Evolutionary conservation across 2,329 filamentous ascomycete species (phyloP), one percentile per base, ranked within the genome.

Genomic region (Cryphonectria carpinicola): DNA sequence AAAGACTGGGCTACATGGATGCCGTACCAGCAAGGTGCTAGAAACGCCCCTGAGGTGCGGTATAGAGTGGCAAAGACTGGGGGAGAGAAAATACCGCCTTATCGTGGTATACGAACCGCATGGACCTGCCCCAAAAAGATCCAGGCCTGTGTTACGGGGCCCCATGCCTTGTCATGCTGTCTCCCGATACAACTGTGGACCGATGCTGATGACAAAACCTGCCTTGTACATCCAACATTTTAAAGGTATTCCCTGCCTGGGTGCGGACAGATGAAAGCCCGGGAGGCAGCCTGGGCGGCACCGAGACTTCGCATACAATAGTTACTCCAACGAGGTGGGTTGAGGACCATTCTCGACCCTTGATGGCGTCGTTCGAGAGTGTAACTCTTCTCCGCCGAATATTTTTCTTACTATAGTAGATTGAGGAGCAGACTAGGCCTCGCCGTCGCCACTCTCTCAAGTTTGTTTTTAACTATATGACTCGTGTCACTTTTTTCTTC

Each of bases 71-170:
- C 63, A 49, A 65, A 65, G 17, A 58, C 25, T 32, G 8, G 8
- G 25, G 37, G 8, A 22, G 22, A 49, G 17, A 19, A 46, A 13
- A 46, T n/a, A n/a, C 46, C 41, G 39, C n/a, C 39, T 62, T 35
- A 46, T 28, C 25, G 19, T 65, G 8, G 35, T 61, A 61, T 39
- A 6, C 32, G 35, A 61, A 22, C 41, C 63, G 63, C 63, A 35
- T 49, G 43, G 25, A 65, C 63, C 28, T 65, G 43, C 63, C 63
- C 14, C 10, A 65, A 65, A 63, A 5, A 65, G 8, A n/a, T n/a
- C 7, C 25, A 25, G 19, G 39, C 8, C 22, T 25, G 28, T 68
- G 41, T 4, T 63, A 19, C 46, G 19, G 46, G 19, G 7, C 19
- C 25, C 32, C 17, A 68, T 37, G 41, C 13, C 35, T 37, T 61